Evolutionary conservation across 345 rosid species (phyloP), one percentile per base, ranked within the genome.

Genomic region (Turnera subulata): DNA sequence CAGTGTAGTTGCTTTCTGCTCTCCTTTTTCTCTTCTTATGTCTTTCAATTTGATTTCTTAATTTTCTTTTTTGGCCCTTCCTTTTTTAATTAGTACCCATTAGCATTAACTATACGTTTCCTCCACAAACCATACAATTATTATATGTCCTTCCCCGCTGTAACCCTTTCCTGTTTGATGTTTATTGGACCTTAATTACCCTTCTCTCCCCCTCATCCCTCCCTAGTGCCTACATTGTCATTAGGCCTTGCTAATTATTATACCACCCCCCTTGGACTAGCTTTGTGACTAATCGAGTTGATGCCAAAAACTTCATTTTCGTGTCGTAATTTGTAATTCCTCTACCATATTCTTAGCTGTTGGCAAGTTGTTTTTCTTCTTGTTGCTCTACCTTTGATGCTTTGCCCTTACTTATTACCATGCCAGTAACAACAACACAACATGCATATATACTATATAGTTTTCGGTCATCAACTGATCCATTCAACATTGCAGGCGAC

Each of bases 1-100:
- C 82, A 72, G 48, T 42, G 22, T 20, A 21, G 56, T 63, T 66
- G 63, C 76, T 70, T 70, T 70, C 58, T 29, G 35, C 8, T 29
- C 35, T 29, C 8, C 35, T 29, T 29, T 29, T 29, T 29, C 35
- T 29, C 8, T 8, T 29, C 8, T 8, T 29, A 4, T 29, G 5
- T 3, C 8, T 29, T 29, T 38, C 18, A 39, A 10, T 40, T 15
- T 44, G 22, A 38, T 53, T 51, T 50, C 42, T 59, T 63, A 35
- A 2, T 56, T 62, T 26, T 53, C 35, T 11, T 37, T 43, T 46
- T 50, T 19, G 5, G 42, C 33, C 48, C n/a, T 58, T 1, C 58
- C 4, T 58, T 40, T 5, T 16, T 18, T 33, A 8, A 46, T 46
- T n/a, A n/a, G 19, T 6, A 16, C 29, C 45, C 38, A 1, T 29